Evolutionary conservation across 2,329 filamentous ascomycete genomes (phyloP).

Genomic region (Ceratocystiopsis sp.): DNA sequence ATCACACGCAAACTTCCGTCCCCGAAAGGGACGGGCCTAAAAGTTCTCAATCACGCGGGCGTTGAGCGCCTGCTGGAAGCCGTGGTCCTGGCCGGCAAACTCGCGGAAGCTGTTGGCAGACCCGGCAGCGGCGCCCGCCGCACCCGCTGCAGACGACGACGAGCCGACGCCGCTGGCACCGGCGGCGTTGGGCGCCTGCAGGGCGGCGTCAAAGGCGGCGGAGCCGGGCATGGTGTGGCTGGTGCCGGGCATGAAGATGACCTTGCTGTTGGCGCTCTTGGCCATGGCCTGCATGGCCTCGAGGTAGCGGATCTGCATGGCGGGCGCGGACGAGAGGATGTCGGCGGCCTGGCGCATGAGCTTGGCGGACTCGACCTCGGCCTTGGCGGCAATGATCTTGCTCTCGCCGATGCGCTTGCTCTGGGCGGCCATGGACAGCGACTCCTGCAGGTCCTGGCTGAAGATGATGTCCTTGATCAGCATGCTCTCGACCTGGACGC

Average conservation of each 20-base stretch:
- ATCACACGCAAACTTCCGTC: no score
- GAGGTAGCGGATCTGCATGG: constrained; percentile 96
- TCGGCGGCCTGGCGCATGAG: constrained; percentile 87
- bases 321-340: constrained; percentile 76
- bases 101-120: constrained; percentile 26
- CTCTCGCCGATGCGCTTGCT: constrained; percentile 96
- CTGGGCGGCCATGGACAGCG: constrained; percentile 94
- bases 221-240: constrained; percentile 40
- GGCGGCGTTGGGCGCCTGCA: constrained; percentile 20
- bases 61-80: constrained; percentile 69
- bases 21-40: constrained; percentile 23
- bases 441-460: constrained; percentile 86
- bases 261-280: constrained; percentile 76
- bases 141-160: no score
- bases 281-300: constrained; percentile 99
- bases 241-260: constrained; percentile 60
- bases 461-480: constrained; percentile 99
- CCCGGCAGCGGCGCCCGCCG: constrained; percentile 23
- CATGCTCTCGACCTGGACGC: constrained; percentile 94
- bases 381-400: constrained; percentile 94
- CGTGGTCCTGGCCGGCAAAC: constrained; percentile 34
- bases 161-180: constrained; percentile 9
- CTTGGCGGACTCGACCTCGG: constrained; percentile 92
- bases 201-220: constrained; percentile 23
- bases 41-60: constrained; percentile 74